Percentiles rank a stretch among this genome's conserved stretches.
Conservation (phyloP, 768 basidiomycete genomes). For the Suillus fuscotomentosus region DNA sequence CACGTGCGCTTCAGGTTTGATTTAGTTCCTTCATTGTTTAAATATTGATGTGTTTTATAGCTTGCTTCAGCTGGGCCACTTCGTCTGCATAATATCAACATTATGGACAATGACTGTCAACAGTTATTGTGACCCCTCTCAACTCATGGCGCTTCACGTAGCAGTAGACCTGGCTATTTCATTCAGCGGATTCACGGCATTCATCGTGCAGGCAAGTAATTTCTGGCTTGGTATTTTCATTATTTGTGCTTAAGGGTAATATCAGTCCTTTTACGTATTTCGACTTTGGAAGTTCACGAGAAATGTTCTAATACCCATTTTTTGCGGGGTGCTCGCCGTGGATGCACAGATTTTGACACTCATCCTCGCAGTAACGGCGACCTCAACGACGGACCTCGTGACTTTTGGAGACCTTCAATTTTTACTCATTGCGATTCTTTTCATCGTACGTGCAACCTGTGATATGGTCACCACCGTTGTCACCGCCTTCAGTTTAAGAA, state of each 20-base stretch:
- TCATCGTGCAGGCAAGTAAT: constrained; percentile 2
- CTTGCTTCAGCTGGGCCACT: constrained; percentile 1
- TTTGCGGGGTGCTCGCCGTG: not conserved
- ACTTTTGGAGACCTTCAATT: not conserved
- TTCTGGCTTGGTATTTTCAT: not conserved
- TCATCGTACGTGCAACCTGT: not conserved
- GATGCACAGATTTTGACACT: not conserved
- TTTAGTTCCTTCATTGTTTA: not conserved
- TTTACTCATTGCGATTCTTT: not conserved
- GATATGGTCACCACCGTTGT: constrained; percentile 1
- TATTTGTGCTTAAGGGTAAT: not conserved
- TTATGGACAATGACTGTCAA: constrained; percentile 7
- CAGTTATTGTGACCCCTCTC: not conserved
- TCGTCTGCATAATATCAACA: not conserved
- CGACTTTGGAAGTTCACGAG: constrained; percentile 3
- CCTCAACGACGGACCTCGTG: not conserved
- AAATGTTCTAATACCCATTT: not conserved
- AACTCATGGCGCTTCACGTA: not conserved
- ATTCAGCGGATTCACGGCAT: not conserved
- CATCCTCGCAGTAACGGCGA: not conserved
- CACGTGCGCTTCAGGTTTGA: not conserved
- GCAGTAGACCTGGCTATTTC: not conserved
- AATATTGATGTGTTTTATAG: not conserved
- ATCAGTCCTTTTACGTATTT: constrained; percentile 2
- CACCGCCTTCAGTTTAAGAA: not conserved